Evolutionary conservation across 441 rosid species (phyloP), one percentile per base, ranked within the genome.

Genomic region (Manihot esculenta): DNA sequence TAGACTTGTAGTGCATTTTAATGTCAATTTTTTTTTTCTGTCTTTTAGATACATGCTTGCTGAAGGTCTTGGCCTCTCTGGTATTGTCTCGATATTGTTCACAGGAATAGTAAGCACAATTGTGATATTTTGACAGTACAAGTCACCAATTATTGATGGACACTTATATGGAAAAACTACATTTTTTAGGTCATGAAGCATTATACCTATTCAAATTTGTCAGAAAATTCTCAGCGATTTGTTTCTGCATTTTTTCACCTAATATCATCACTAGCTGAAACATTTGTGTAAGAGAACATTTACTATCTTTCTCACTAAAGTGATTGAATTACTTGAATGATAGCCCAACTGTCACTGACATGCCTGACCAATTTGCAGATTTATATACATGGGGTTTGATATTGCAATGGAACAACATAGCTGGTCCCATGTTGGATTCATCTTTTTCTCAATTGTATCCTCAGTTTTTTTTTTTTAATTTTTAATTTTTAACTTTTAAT

Each of bases 341-440:
- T 58, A 9, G 71, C 68, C 48, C 74, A 26, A 7, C 18, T 73
- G 76, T 45, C 66, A 14, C 71, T 73, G 63, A 65, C 42, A 68
- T 70, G 17, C 56, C 63, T 77, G 67, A 73, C 57, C 59, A 57
- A 67, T 79, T 76, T 80, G 81, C 94, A 95, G 99, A 78, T 95
- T 95, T 77, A 95, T 95, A 73, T 95, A 93, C 88, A 91, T 93
- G 97, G 99, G 99, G 33, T 95, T 93, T 80, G 98, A 91, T 84
- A 95, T 95, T 79, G 98, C 97, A 59, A 93, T 95, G 93, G 99
- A 93, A 79, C 89, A 89, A 80, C 99, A 95, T 77, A 93, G 98
- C 81, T 95, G 99, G 99, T 93, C 99, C 17, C 99, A 95, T 67
- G 69, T 89, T 64, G 99, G 99, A 64, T 95, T 95, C 79, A 93